A percentile compares a stretch with the other conserved stretches of the same genome.
These are phyloP conservation scores for Dipodascus albidus DNA, from an alignment of 805 yeast species.

Conservation along the genomic window DNA sequence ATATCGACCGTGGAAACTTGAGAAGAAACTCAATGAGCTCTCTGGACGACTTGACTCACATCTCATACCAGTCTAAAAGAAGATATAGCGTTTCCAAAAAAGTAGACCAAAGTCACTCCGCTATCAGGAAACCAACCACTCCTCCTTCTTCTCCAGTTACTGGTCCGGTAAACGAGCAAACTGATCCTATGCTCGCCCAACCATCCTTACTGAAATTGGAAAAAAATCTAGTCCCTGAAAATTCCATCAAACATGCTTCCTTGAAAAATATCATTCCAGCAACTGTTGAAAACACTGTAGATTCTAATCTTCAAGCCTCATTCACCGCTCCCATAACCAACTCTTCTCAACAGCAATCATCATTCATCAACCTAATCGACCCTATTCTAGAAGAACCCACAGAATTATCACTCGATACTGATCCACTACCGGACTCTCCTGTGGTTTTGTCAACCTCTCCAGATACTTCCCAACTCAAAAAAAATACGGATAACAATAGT, in stretches of 20 bases:
- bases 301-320: too few relatives aligned
- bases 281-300: background rate
- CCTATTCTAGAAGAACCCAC: background rate
- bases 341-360: too few relatives aligned
- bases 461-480: too few relatives aligned
- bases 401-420: background rate
- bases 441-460: background rate
- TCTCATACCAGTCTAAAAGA: background rate
- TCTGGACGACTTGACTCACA: background rate
- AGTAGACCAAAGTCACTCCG: background rate
- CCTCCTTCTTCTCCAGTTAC: conserved; percentile 7
- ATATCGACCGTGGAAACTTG: background rate
- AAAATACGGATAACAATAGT: too few relatives aligned
- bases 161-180: conserved; percentile 1
- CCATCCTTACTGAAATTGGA: background rate
- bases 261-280: background rate
- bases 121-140: conserved; percentile 1
- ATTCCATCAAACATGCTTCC: background rate
- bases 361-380: background rate
- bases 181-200: background rate
- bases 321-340: too few relatives aligned
- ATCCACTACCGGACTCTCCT: too few relatives aligned
- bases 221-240: background rate
- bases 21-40: background rate
- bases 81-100: background rate